Percentiles rank a stretch among this genome's conserved stretches.
These are phyloP conservation scores for Crucibulum laeve DNA, from an alignment of 768 basidiomycete species.

Conservation along the genomic window DNA sequence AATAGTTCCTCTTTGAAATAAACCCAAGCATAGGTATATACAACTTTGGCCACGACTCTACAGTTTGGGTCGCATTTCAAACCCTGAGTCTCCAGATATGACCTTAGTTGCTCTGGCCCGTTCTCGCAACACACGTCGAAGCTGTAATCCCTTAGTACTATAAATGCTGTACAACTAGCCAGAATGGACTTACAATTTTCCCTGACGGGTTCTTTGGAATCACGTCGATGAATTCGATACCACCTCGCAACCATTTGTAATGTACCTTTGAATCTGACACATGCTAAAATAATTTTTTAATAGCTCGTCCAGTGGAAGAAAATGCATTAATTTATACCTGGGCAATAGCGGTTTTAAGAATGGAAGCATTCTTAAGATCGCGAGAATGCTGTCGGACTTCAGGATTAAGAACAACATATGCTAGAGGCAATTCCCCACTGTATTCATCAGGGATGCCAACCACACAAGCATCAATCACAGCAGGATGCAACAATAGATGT, in stretches of 20 bases:
- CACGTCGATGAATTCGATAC: conserved; percentile 19
- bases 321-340: not conserved
- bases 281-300: conserved; percentile 14
- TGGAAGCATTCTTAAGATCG: conserved; percentile 17
- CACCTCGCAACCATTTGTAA: conserved; percentile 46
- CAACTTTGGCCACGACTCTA: no score
- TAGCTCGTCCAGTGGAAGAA: conserved; percentile 10
- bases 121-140: not conserved
- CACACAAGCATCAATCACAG: conserved; percentile 49
- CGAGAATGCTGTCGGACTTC: conserved; percentile 23
- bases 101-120: no score
- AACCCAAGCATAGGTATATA: no score
- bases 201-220: conserved; percentile 7
- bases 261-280: conserved; percentile 33
- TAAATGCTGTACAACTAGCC: not conserved
- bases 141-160: not conserved
- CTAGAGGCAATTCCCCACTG: conserved; percentile 55
- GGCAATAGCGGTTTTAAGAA: conserved; percentile 29
- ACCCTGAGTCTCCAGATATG: no score
- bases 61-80: no score
- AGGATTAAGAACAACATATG: conserved; percentile 43
- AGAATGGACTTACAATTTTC: not conserved
- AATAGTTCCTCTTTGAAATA: no score
- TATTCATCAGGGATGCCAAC: conserved; percentile 50
- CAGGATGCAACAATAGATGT: conserved; percentile 31